Percentiles rank a stretch among this genome's conserved stretches.
phyloP scores from a whole-genome alignment of 805 yeast genomes.

The Gaillardinia entomophila region DNA sequence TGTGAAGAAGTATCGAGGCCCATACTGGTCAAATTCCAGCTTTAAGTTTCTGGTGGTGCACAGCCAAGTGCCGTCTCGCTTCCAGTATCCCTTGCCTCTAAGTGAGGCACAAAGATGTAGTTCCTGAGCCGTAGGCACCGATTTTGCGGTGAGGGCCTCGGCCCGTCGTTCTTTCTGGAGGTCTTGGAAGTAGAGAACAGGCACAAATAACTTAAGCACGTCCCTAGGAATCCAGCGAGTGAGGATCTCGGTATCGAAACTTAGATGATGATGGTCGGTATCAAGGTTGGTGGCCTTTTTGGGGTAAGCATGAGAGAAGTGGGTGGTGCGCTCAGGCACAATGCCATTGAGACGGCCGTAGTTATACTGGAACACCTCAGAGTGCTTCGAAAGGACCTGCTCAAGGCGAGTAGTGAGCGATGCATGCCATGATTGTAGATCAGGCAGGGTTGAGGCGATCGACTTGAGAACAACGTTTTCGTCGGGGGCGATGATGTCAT shows the following conservation, averaged over 20 bases:
- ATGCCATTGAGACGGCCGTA: conserved; percentile 5
- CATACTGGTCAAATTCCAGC: conserved; percentile 10
- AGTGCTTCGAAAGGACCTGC: conserved; percentile 9
- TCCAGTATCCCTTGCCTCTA: conserved; percentile 12
- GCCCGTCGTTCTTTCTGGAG: conserved; percentile 4
- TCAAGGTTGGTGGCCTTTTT: conserved; percentile 13
- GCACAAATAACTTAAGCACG: conserved; percentile 10
- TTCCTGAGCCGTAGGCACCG: conserved; percentile 13
- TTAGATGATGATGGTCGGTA: conserved; percentile 11
- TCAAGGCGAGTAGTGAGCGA: conserved; percentile 1
- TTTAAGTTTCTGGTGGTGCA: conserved; percentile 9
- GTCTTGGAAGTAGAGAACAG: conserved; percentile 14
- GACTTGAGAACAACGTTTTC: conserved; percentile 8
- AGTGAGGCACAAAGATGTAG: conserved; percentile 5
- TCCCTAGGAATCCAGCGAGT: conserved; percentile 14
- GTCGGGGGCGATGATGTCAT: conserved; percentile 10
- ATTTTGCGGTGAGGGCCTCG: conserved; percentile 6
- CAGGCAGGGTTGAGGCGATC: not conserved
- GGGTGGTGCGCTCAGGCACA: conserved; percentile 9
- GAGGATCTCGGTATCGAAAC: conserved; percentile 9
- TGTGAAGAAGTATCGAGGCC: conserved; percentile 8
- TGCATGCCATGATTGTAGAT: conserved; percentile 1
- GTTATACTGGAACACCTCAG: conserved; percentile 3
- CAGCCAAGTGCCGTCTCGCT: conserved; percentile 13
- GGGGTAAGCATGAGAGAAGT: conserved; percentile 12